A percentile compares a stretch with the other conserved stretches of the same genome.
Evolutionary conservation across 805 yeast species (phyloP).

Genomic region (Brettanomyces bruxellensis): DNA sequence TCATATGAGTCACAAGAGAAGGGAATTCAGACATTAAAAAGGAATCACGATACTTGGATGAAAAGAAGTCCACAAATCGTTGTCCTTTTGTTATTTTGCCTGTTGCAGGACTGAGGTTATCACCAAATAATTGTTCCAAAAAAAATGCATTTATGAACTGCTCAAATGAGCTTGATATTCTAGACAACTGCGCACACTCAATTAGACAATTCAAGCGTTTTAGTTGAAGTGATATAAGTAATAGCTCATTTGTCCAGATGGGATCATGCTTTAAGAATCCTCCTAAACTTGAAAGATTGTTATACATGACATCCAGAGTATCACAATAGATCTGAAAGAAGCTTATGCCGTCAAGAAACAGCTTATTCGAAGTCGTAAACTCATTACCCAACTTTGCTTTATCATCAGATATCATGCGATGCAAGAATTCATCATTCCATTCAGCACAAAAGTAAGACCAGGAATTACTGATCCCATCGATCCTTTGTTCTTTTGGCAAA

Average conservation of each 20-base stretch:
- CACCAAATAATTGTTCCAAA: too few relatives aligned
- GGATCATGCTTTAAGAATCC: neutral
- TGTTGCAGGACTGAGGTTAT: too few relatives aligned
- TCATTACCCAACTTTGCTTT: too few relatives aligned
- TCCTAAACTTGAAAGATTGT: neutral
- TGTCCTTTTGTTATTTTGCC: too few relatives aligned
- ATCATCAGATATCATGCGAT: neutral
- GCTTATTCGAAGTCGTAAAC: neutral
- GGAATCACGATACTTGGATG: too few relatives aligned
- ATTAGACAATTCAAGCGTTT: neutral
- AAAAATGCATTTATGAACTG: too few relatives aligned
- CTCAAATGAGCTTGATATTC: neutral
- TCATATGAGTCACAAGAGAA: too few relatives aligned
- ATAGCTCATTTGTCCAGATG: conserved; percentile 1
- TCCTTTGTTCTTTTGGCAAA: too few relatives aligned
- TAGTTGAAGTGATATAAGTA: neutral
- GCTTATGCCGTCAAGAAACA: conserved; percentile 1
- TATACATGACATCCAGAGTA: neutral
- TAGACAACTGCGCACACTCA: neutral
- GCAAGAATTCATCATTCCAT: neutral
- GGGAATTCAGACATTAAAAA: too few relatives aligned
- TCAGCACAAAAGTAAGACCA: neutral
- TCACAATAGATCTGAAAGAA: conserved; percentile 5
- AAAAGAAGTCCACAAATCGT: too few relatives aligned
- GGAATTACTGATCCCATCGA: neutral